phyloP scores from a whole-genome alignment of 2,329 filamentous ascomycete species.

The Emmonsia crescens region DNA sequence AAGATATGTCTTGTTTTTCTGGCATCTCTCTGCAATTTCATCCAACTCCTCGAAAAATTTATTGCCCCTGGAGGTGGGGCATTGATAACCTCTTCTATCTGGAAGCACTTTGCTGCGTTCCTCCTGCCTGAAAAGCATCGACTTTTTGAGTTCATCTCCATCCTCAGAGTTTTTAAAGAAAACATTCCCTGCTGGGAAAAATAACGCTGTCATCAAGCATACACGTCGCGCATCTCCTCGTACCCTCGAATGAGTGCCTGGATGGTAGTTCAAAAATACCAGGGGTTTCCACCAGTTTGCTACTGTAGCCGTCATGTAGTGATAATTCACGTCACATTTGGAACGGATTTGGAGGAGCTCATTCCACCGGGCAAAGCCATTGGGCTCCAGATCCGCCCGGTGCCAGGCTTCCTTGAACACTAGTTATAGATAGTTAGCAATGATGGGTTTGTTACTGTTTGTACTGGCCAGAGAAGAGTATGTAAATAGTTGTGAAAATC shows the following conservation, averaged over 20 bases:
- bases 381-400: constrained; percentile 33
- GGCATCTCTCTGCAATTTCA: constrained; percentile 21
- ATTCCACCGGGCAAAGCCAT: constrained; percentile 27
- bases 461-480: not conserved
- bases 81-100: constrained; percentile 28
- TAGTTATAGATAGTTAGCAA: constrained; percentile 18
- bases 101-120: constrained; percentile 30
- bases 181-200: constrained; percentile 22
- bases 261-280: constrained; percentile 17
- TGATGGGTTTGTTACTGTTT: not conserved
- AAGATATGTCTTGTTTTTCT: constrained; percentile 20
- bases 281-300: constrained; percentile 11
- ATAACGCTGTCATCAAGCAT: constrained; percentile 28
- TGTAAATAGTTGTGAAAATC: not conserved
- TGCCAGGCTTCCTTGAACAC: constrained; percentile 38
- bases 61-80: constrained; percentile 27
- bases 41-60: constrained; percentile 15
- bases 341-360: constrained; percentile 29
- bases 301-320: constrained; percentile 7
- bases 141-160: constrained; percentile 26
- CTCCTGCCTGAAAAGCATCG: constrained; percentile 30
- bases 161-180: constrained; percentile 27
- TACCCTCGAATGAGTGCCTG: constrained; percentile 27
- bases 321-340: constrained; percentile 16
- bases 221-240: constrained; percentile 30